Base-by-base conservation (phyloP, 2,329 filamentous ascomycete genomes). In the Alternaria sp. region DNA sequence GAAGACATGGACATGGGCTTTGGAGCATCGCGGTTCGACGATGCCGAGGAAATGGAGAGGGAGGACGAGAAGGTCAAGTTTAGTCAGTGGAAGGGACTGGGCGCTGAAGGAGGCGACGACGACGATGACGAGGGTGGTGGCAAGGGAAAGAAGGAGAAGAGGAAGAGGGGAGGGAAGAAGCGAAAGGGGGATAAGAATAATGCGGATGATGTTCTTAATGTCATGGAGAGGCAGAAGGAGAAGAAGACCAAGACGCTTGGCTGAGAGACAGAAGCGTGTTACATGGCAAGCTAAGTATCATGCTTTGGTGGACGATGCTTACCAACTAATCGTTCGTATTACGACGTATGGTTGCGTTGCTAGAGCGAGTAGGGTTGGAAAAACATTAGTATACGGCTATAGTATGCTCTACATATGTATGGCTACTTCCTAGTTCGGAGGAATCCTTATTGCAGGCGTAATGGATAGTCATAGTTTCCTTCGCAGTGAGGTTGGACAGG, bases 1-100 rank as follows among this genome's bases (percentile, higher is more conserved):
- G 89, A 94, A 59, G 94, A 99, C 79, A 86, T 99, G 81, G 95
- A 99, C 74, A 87, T 98, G 84, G 94, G 94, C 62, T 98, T 99
- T 74, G 95, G 95, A 34, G 92, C 89, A 20, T 95, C 91, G 73
- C 86, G 94, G 28, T 90, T 92, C 72, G 93, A 92, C 55, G 95
- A 97, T 72, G 93, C 94, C 51, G 94, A 94, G 61, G 94, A 97
- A 65, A 86, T 90, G 65, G 92, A 93, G 41, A 75, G 82, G 80
- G 75, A 84, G 11, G 79, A 78, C 0, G 75, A 82, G 44, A 88
- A 86, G 67, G 81, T 92, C 64, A 92, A 91, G 80, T 78, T 94
- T 56, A 88, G 87, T 40, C 81, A 87, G 71, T 92, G 92, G 83
- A 83, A 81, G 55, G 81, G 79, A 3, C 58, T 73, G 84, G 86